These are phyloP conservation scores for Nelumbo lutea DNA, from an alignment of 164 flowering plant genomes.

Conservation along the genomic window DNA sequence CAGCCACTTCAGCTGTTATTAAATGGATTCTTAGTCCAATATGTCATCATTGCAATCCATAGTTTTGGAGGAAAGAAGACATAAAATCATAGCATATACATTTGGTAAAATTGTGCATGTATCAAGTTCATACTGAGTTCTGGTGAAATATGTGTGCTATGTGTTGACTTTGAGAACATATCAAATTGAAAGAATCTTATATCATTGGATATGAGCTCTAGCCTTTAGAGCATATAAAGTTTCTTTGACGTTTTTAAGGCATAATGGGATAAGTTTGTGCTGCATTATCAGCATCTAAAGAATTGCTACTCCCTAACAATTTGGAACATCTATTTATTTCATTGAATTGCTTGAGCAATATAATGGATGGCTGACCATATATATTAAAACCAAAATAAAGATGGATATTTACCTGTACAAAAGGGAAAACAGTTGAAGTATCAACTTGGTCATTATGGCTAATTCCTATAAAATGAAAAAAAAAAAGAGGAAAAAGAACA, in stretches of 20 bases:
- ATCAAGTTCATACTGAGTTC: too few relatives aligned
- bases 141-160: too few relatives aligned
- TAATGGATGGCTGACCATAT: background rate
- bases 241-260: background rate
- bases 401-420: constrained; percentile 54
- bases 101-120: background rate
- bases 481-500: background rate
- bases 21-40: too few relatives aligned
- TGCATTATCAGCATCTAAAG: background rate
- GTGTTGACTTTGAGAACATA: too few relatives aligned
- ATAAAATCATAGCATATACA: background rate
- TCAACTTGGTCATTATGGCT: constrained; percentile 78
- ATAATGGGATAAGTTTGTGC: background rate
- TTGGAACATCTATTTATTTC: background rate
- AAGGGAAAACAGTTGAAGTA: constrained; percentile 56
- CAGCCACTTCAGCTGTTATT: too few relatives aligned
- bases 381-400: background rate
- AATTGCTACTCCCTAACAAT: background rate
- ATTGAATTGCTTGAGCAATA: background rate
- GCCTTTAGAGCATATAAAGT: constrained; percentile 1
- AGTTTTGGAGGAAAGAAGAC: too few relatives aligned
- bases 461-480: constrained; percentile 49
- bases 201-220: background rate
- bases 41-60: too few relatives aligned
- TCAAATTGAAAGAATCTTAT: too few relatives aligned